These are phyloP conservation scores for Aspergillus arachidicola DNA, from an alignment of 2,329 filamentous ascomycete genomes.

Conservation along the genomic window DNA sequence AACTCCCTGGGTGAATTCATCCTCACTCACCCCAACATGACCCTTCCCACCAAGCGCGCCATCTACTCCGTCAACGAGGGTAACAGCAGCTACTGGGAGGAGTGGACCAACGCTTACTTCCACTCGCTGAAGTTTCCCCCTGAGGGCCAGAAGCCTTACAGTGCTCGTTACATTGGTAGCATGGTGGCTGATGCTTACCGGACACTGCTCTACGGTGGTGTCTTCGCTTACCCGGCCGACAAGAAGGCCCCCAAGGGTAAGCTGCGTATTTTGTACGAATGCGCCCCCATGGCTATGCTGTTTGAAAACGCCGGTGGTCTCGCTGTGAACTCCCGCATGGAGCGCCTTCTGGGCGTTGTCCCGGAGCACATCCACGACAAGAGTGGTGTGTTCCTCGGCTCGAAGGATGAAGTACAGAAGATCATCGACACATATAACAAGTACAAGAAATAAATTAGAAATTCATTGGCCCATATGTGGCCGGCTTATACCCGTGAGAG, in stretches of 20 bases:
- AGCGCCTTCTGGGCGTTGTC: constrained; percentile 83
- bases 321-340: constrained; percentile 88
- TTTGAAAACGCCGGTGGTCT: constrained; percentile 98
- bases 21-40: constrained; percentile 93
- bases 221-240: constrained; percentile 97
- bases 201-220: constrained; percentile 90
- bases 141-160: constrained; percentile 80
- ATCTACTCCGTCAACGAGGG: constrained; percentile 99
- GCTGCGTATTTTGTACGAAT: constrained; percentile 95
- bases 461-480: not conserved
- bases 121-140: constrained; percentile 80
- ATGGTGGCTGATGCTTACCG: constrained; percentile 99
- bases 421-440: constrained; percentile 79
- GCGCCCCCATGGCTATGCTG: constrained; percentile 97
- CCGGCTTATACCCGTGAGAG: constrained; percentile 13
- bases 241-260: constrained; percentile 99
- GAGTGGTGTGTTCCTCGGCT: constrained; percentile 95
- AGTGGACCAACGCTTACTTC: constrained; percentile 84
- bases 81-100: constrained; percentile 95
- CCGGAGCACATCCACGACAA: constrained; percentile 94
- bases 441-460: constrained; percentile 33
- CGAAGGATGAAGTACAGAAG: constrained; percentile 92
- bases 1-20: constrained; percentile 98
- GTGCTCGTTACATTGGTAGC: constrained; percentile 89
- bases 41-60: constrained; percentile 72